These are phyloP conservation scores for Amanita pallidorosea DNA, from an alignment of 768 basidiomycete species.

Conservation along the genomic window DNA sequence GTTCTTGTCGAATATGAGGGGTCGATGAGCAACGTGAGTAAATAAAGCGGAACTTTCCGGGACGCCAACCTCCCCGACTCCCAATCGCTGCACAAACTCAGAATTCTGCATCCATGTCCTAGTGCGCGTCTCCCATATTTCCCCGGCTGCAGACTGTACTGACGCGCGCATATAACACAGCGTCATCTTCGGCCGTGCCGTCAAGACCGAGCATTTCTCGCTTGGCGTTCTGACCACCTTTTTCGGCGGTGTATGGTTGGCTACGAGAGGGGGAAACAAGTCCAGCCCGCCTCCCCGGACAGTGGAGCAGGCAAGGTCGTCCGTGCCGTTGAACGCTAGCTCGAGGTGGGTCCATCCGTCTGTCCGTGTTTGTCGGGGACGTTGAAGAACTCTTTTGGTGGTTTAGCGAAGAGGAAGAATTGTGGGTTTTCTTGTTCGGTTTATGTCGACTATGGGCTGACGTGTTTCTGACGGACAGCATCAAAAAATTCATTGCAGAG, in stretches of 20 bases:
- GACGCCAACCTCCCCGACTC: too few relatives aligned
- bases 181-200: conserved; percentile 66
- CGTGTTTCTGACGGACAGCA: conserved; percentile 32
- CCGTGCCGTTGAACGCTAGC: conserved; percentile 52
- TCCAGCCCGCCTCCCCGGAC: conserved; percentile 25
- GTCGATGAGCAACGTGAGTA: too few relatives aligned
- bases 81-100: not conserved
- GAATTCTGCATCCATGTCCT: conserved; percentile 3
- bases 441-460: conserved; percentile 12
- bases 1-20: too few relatives aligned
- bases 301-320: conserved; percentile 49
- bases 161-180: conserved; percentile 23
- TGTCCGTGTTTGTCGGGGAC: not conserved
- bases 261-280: conserved; percentile 45
- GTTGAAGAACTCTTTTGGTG: conserved; percentile 8
- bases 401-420: conserved; percentile 72
- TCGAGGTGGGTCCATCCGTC: conserved; percentile 43
- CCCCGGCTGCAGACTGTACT: not conserved
- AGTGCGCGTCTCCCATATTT: not conserved
- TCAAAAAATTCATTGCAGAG: conserved; percentile 70
- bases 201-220: conserved; percentile 76
- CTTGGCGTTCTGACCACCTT: conserved; percentile 52
- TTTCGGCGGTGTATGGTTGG: conserved; percentile 42
- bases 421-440: conserved; percentile 38
- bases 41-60: not conserved